Evolutionary conservation across 2,329 filamentous ascomycete genomes (phyloP).

Genomic region (Monosporascus ibericus): DNA sequence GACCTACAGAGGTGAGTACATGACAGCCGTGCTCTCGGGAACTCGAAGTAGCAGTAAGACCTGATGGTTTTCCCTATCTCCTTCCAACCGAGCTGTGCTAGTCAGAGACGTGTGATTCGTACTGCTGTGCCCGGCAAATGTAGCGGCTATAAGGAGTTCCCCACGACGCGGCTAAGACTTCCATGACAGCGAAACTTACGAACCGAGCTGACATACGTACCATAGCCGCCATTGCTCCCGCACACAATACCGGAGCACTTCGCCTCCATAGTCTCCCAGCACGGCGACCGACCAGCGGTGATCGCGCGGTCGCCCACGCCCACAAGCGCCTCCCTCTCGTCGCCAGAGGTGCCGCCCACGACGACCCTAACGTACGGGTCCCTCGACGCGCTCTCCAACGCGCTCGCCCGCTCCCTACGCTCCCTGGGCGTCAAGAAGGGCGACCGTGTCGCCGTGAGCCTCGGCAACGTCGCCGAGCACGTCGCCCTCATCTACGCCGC

Average conservation of each 20-base stretch:
- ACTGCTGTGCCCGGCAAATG: background rate
- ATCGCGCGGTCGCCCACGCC: conserved; percentile 40
- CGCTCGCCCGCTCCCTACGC: conserved; percentile 63
- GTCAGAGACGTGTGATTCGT: background rate
- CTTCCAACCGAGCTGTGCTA: background rate
- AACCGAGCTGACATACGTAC: background rate
- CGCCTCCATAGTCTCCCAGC: conserved; percentile 52
- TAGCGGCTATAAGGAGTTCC: too few relatives aligned
- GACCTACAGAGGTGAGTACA: conserved; percentile 25
- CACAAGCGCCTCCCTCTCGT: conserved; percentile 12
- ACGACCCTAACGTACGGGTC: conserved; percentile 65
- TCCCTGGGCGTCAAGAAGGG: conserved; percentile 72
- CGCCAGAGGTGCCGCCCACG: conserved; percentile 52
- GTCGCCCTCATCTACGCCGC: conserved; percentile 81
- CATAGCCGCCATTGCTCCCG: conserved; percentile 58
- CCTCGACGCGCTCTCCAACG: conserved; percentile 72
- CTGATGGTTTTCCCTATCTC: too few relatives aligned
- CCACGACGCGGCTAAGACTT: too few relatives aligned
- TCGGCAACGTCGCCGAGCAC: conserved; percentile 82
- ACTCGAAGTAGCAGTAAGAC: background rate
- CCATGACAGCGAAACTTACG: too few relatives aligned
- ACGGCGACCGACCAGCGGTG: conserved; percentile 59
- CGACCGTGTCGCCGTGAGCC: conserved; percentile 75
- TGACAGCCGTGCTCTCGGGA: conserved; percentile 3
- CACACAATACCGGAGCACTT: conserved; percentile 72